Evolutionary conservation across 2,329 filamentous ascomycete species (phyloP).

Genomic region (Simplicillium aogashimaense): DNA sequence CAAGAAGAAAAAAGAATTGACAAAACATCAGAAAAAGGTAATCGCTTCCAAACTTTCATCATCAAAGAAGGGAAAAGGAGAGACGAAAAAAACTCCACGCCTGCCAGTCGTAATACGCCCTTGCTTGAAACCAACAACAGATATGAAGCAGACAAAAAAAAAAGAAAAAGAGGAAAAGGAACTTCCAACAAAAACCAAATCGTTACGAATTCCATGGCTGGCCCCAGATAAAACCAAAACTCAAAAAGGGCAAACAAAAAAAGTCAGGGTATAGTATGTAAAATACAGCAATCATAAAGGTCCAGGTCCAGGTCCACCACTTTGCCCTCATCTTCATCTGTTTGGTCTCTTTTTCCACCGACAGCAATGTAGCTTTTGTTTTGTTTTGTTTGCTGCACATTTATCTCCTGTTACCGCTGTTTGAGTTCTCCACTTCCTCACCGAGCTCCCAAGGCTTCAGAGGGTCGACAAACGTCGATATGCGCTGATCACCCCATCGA

Average conservation of each 20-base stretch:
- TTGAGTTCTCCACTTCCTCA: conserved; percentile 38
- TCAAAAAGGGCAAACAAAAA: background rate
- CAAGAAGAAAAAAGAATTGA: no score
- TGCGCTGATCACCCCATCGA: conserved; percentile 45
- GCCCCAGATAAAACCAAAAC: background rate
- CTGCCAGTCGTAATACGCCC: background rate
- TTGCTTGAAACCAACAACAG: no score
- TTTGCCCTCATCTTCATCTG: background rate
- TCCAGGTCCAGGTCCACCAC: no score
- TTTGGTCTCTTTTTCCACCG: no score
- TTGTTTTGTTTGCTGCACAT: no score
- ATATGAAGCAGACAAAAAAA: no score
- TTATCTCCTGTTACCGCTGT: no score
- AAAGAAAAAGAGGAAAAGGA: no score
- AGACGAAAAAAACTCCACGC: background rate
- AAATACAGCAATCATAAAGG: background rate
- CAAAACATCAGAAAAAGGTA: background rate
- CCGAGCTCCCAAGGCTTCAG: conserved; percentile 42
- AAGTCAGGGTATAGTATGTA: background rate
- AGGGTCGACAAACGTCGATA: conserved; percentile 46
- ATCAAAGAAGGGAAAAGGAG: background rate
- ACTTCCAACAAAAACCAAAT: no score
- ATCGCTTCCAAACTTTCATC: background rate
- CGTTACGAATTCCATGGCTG: no score
- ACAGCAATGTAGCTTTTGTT: no score